Conservation (phyloP, 495 filamentous ascomycete species). For the Penicillium atrosanguineum region DNA sequence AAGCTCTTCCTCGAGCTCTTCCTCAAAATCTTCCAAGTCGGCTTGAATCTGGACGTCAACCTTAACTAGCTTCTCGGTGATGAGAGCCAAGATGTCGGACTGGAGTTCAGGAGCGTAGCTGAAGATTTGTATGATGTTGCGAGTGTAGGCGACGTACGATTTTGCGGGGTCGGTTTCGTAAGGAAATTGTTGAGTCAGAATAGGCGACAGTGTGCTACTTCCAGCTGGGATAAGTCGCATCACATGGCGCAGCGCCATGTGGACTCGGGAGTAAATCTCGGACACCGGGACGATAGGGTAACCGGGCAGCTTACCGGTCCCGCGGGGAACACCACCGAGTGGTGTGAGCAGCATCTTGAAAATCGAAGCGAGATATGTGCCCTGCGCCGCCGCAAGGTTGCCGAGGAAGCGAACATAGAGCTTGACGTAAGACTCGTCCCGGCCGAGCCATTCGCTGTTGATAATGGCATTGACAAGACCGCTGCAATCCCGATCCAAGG, state of each 20-base stretch:
- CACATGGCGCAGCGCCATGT: slow-evolving; percentile 72
- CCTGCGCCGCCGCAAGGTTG: slow-evolving; percentile 76
- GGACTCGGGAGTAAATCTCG: slow-evolving; percentile 65
- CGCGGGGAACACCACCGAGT: slow-evolving; percentile 55
- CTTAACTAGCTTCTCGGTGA: slow-evolving; percentile 82
- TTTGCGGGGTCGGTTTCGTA: slow-evolving; percentile 68
- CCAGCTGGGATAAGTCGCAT: slow-evolving; percentile 73
- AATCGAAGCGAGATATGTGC: slow-evolving; percentile 58
- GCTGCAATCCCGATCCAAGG: slow-evolving; percentile 69
- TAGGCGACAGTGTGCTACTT: slow-evolving; percentile 64
- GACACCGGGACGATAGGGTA: slow-evolving; percentile 55
- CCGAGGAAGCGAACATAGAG: slow-evolving; percentile 78
- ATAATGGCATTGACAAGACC: slow-evolving; percentile 72
- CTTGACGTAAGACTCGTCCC: slow-evolving; percentile 75
- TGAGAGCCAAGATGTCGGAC: slow-evolving; percentile 75
- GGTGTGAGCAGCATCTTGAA: slow-evolving; percentile 77
- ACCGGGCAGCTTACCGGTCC: slow-evolving; percentile 57
- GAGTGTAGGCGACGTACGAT: slow-evolving; percentile 71
- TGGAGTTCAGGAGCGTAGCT: slow-evolving; percentile 77
- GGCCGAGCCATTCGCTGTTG: slow-evolving; percentile 76
- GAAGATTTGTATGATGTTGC: slow-evolving; percentile 72
- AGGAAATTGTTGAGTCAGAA: slow-evolving; percentile 68
- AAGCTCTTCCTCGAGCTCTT: slow-evolving; percentile 60
- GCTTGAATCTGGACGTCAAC: slow-evolving; percentile 93
- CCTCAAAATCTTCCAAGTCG: slow-evolving; percentile 82